phyloP scores from a whole-genome alignment of 768 basidiomycete species.

The Lyophyllum atratum region DNA sequence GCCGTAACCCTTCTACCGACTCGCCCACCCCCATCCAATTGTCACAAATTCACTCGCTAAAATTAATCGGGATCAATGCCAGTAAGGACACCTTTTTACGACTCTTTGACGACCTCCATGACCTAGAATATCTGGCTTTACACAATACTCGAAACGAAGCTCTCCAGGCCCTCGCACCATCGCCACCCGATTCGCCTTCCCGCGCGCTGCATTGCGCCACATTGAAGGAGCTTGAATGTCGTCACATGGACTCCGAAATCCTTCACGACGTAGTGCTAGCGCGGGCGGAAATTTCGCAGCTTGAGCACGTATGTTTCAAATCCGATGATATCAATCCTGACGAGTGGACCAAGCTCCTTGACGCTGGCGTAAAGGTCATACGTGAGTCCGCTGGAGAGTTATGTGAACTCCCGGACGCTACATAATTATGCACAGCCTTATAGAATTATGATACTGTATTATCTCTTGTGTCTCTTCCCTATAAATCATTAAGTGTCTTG shows the following conservation, averaged over 20 bases:
- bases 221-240: conserved; percentile 27
- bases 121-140: conserved; percentile 23
- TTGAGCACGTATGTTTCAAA: conserved; percentile 21
- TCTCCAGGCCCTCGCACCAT: conserved; percentile 19
- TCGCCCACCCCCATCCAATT: conserved; percentile 15
- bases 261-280: conserved; percentile 21
- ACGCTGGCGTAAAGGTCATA: conserved; percentile 8
- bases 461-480: neutral
- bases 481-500: neutral
- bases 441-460: neutral
- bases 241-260: conserved; percentile 24
- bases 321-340: conserved; percentile 2
- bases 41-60: conserved; percentile 30
- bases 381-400: neutral
- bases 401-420: neutral
- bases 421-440: neutral
- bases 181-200: neutral
- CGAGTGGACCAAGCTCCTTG: conserved; percentile 7
- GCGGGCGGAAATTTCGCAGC: conserved; percentile 11
- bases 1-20: neutral
- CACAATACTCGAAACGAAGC: conserved; percentile 23
- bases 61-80: conserved; percentile 30
- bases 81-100: conserved; percentile 16
- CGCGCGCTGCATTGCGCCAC: conserved; percentile 17
- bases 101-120: conserved; percentile 29